Conservation (phyloP, 345 rosid genomes). For the Gossypium sturtianum region DNA sequence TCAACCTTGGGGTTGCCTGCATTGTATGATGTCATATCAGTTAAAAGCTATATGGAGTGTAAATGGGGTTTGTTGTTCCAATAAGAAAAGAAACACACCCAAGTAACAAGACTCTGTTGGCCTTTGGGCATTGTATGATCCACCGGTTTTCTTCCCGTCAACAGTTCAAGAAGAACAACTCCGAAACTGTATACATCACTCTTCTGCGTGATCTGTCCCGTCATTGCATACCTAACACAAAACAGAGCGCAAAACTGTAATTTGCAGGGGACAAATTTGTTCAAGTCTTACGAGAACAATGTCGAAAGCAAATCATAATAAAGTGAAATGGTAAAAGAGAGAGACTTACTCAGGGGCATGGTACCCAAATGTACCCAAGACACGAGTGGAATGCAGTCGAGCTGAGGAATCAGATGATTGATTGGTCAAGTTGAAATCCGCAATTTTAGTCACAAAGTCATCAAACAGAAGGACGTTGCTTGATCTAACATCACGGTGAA, state of each 20-base stretch:
- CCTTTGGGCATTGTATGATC: constrained; percentile 99
- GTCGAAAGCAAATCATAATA: neutral
- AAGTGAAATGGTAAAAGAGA: neutral
- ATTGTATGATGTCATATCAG: neutral
- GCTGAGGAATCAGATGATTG: constrained; percentile 88
- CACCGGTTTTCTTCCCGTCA: constrained; percentile 97
- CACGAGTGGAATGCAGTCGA: constrained; percentile 91
- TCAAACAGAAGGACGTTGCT: constrained; percentile 91
- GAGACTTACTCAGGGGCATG: constrained; percentile 92
- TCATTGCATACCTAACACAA: constrained; percentile 88
- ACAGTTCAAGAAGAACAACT: constrained; percentile 91
- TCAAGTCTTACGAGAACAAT: neutral
- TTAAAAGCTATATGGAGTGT: too few species aligned
- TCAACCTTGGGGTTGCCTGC: constrained; percentile 98
- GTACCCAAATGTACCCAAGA: constrained; percentile 96
- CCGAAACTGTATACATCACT: constrained; percentile 98
- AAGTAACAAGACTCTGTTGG: constrained; percentile 96
- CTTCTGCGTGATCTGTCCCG: constrained; percentile 94
- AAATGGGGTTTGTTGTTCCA: too few species aligned
- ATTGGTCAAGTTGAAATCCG: constrained; percentile 86
- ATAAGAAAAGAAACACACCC: constrained; percentile 44
- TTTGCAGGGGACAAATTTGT: neutral
- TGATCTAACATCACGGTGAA: constrained; percentile 89
- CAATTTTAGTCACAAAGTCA: constrained; percentile 73
- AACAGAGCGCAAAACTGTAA: neutral